A percentile compares a stretch with the other conserved stretches of the same genome.
Conservation (phyloP, 495 filamentous ascomycete genomes). For the Hypomontagnella submonticulosa region DNA sequence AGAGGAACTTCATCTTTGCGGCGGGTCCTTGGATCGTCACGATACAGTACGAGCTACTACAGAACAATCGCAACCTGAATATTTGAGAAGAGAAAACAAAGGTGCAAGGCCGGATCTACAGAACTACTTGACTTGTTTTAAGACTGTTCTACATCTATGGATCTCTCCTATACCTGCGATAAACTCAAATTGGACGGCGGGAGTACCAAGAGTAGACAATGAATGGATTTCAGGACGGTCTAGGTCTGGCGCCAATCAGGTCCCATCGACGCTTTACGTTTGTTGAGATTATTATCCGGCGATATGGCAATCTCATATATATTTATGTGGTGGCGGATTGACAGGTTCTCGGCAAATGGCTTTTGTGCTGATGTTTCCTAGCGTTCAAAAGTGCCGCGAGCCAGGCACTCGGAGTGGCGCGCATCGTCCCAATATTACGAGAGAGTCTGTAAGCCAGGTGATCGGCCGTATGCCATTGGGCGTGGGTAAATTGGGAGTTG, state of each 20-base stretch:
- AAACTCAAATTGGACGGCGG: slow-evolving; percentile 21
- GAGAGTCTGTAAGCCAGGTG: slow-evolving; percentile 16
- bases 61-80: slow-evolving; percentile 11
- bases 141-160: neutral
- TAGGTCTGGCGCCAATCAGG: slow-evolving; percentile 30
- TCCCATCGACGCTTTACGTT: slow-evolving; percentile 8
- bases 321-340: slow-evolving; percentile 17
- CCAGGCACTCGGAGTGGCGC: slow-evolving; percentile 12
- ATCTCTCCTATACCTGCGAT: neutral
- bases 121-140: slow-evolving; percentile 17
- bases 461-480: slow-evolving; percentile 20
- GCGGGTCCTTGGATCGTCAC: slow-evolving; percentile 2
- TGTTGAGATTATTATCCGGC: slow-evolving; percentile 17
- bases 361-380: slow-evolving; percentile 14
- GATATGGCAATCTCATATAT: slow-evolving; percentile 30
- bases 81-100: slow-evolving; percentile 2
- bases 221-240: slow-evolving; percentile 12
- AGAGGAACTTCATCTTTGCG: slow-evolving; percentile 58
- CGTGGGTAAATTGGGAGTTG: slow-evolving; percentile 19
- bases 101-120: slow-evolving; percentile 19
- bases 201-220: slow-evolving; percentile 11
- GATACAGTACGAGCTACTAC: too few relatives aligned
- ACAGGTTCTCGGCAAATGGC: slow-evolving; percentile 31
- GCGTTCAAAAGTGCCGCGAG: slow-evolving; percentile 28
- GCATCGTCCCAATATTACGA: slow-evolving; percentile 20